Evolutionary conservation across 176 grass and related monocot genomes (phyloP).

Genomic region (Hsuehochloa calcarea): DNA sequence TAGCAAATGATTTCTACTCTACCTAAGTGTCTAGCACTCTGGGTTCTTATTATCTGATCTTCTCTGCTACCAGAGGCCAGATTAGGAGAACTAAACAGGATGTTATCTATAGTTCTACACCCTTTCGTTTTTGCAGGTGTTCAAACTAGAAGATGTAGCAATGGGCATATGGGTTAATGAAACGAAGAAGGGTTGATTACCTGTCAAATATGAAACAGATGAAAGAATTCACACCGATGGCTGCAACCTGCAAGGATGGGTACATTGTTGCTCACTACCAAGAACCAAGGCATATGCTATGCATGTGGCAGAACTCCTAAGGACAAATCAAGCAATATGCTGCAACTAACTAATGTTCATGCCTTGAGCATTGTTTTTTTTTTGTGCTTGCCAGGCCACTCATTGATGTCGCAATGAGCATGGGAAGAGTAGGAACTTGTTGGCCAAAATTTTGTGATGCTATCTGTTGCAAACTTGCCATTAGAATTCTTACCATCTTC

Average conservation of each 20-base stretch:
- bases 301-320: conserved; percentile 71
- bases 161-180: conserved; percentile 92
- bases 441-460: conserved; percentile 5
- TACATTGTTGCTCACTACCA: conserved; percentile 94
- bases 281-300: conserved; percentile 75
- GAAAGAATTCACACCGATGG: conserved; percentile 62
- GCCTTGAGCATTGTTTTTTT: neutral
- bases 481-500: neutral
- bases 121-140: conserved; percentile 59
- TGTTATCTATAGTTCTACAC: neutral
- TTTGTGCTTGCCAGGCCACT: neutral
- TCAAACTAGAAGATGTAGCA: conserved; percentile 98
- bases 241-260: conserved; percentile 60
- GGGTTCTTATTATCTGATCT: neutral
- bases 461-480: neutral
- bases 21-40: neutral
- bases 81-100: conserved; percentile 28
- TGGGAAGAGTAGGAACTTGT: neutral
- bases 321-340: conserved; percentile 59
- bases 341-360: conserved; percentile 40
- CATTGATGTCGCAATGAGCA: neutral
- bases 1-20: conserved; percentile 14
- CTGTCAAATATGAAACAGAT: conserved; percentile 72
- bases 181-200: conserved; percentile 59
- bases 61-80: conserved; percentile 1